Evolutionary conservation across 306 rosid genomes (phyloP), one percentile per base, ranked within the genome.

Genomic region (Cercis canadensis): DNA sequence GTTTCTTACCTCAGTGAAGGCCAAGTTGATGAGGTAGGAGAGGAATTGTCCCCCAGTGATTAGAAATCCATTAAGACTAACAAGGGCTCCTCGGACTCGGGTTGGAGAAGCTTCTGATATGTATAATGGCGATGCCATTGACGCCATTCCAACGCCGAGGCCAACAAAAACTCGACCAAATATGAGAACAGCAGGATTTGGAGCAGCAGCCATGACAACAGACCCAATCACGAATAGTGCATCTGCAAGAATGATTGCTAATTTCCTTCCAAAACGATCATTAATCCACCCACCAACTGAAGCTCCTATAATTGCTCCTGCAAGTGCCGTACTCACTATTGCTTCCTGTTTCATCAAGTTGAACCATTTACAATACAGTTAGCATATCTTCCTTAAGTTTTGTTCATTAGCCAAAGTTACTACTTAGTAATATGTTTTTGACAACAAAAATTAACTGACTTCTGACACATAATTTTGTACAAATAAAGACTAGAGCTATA

Each of bases 1-100:
- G 3, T 24, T 24, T 24, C 49, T 18, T 0, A 82, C 92, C 84
- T 58, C 79, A 24, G 90, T 85, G 73, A 88, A 83, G 54, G 86
- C 90, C 77, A 88, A 72, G 78, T 88, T 88, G 67, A 88, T 85
- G 68, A 85, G 88, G 74, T 88, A 85, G 39, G 94, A 77, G 36
- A 88, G 82, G 60, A 88, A 86, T 39, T 88, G 94, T 7, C 94
- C 94, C 0, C 90, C 94, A 34, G 94, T 88, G 45, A 85, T 81
- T 36, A 88, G 90, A 64, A 88, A 85, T 31, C 81, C 79, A 51
- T 88, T 88, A 39, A 82, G 82, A 55, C 84, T 76, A 0, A 88
- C 94, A 62, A 88, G 90, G 24, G 94, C 94, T 7, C 94, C 94
- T 0, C 94, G 74, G 17, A 88, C 87, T 65, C 75, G 70, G 3